Evolutionary conservation across 192 early-diverging fungal species (phyloP).

Genomic region (Coemansia sp.): DNA sequence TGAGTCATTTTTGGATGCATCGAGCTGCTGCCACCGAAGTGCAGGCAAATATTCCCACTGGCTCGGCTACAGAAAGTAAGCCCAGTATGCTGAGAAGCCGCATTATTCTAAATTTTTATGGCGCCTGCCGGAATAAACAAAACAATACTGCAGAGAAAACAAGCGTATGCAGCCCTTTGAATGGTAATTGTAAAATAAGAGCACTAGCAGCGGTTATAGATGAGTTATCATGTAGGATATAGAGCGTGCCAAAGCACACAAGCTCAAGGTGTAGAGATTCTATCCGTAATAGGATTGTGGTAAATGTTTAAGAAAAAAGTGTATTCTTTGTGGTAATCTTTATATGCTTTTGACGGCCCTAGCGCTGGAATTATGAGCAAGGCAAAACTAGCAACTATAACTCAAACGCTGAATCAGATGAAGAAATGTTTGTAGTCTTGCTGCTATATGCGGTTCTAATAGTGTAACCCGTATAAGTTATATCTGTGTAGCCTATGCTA

Average conservation of each 20-base stretch:
- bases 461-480: no score
- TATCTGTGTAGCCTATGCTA: no score
- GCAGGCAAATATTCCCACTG: constrained; percentile 17
- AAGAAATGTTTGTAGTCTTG: no score
- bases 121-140: constrained; percentile 28
- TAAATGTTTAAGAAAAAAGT: no score
- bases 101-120: constrained; percentile 33
- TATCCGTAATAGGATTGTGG: constrained; percentile 21
- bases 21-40: constrained; percentile 31
- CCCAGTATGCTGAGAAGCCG: constrained; percentile 38
- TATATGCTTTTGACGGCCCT: no score
- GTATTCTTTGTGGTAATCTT: no score
- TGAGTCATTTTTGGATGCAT: constrained; percentile 18
- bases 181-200: constrained; percentile 35
- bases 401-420: no score
- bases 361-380: no score
- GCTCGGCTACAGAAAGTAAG: constrained; percentile 22
- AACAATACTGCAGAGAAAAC: constrained; percentile 17
- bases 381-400: no score
- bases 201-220: constrained; percentile 16
- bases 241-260: constrained; percentile 26
- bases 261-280: constrained; percentile 31
- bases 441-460: no score
- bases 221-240: constrained; percentile 16
- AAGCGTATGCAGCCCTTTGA: constrained; percentile 18